These are phyloP conservation scores for Melastoma malabathricum DNA, from an alignment of 345 rosid species.

Conservation along the genomic window DNA sequence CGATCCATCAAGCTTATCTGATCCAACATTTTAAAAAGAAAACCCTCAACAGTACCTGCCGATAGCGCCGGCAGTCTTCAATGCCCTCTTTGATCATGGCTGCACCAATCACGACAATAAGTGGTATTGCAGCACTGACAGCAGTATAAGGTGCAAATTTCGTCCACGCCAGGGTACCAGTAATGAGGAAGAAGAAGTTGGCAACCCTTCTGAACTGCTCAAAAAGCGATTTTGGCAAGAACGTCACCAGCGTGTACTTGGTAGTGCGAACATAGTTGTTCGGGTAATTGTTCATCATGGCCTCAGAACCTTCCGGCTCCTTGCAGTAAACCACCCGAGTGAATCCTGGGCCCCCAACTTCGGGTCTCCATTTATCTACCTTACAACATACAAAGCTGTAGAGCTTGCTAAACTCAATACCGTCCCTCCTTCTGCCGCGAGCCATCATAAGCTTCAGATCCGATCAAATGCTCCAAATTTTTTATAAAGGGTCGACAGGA, in stretches of 20 bases:
- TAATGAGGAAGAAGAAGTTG: constrained; percentile 68
- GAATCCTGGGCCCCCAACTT: constrained; percentile 69
- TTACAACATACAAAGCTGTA: constrained; percentile 44
- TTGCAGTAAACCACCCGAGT: constrained; percentile 73
- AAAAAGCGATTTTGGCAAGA: constrained; percentile 84
- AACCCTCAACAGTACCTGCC: constrained; percentile 43
- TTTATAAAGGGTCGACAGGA: too few relatives aligned
- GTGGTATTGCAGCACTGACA: constrained; percentile 61
- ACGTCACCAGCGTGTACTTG: constrained; percentile 52
- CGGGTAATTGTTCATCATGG: constrained; percentile 28
- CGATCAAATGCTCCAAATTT: too few relatives aligned
- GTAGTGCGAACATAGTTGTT: constrained; percentile 65
- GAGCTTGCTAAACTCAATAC: constrained; percentile 52
- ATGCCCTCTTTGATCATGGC: constrained; percentile 78
- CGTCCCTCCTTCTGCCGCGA: constrained; percentile 32
- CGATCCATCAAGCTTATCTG: not conserved
- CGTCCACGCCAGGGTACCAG: constrained; percentile 63
- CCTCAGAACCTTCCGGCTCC: constrained; percentile 53
- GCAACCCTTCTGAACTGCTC: constrained; percentile 98
- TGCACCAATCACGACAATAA: constrained; percentile 52
- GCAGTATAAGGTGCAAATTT: constrained; percentile 65
- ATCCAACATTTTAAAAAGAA: not conserved
- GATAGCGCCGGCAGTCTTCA: constrained; percentile 68
- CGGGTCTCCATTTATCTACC: constrained; percentile 42
- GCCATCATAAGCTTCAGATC: constrained; percentile 6